These are phyloP conservation scores for Geotrichum histeridarum DNA, from an alignment of 1,139 yeast genomes.

Conservation along the genomic window DNA sequence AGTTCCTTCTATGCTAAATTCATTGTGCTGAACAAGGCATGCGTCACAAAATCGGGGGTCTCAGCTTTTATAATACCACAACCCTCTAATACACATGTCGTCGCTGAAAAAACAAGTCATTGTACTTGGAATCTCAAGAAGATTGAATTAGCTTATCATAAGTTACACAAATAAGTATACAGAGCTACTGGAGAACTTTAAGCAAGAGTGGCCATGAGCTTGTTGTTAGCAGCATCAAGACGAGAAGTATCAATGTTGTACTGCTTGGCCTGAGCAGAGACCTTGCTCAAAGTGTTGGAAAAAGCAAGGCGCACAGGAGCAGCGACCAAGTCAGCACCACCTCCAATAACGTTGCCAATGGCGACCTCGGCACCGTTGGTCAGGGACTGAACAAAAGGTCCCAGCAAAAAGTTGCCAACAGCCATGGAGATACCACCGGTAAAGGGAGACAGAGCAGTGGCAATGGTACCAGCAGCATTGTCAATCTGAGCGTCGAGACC, in stretches of 20 bases:
- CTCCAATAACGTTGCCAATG: conserved; percentile 26
- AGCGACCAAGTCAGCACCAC: conserved; percentile 23
- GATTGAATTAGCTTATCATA: no score
- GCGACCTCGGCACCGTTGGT: conserved; percentile 31
- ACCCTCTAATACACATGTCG: no score
- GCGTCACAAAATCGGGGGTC: no score
- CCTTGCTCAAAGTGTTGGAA: conserved; percentile 19
- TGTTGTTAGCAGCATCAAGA: conserved; percentile 16
- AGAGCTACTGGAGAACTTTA: neutral
- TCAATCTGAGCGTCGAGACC: conserved; percentile 26
- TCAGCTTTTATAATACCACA: no score
- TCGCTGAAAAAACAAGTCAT: no score
- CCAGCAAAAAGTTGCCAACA: conserved; percentile 27
- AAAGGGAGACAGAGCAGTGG: conserved; percentile 27
- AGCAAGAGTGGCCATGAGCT: conserved; percentile 14
- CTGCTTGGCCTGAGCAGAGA: conserved; percentile 20
- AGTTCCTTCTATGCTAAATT: no score
- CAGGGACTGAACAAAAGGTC: conserved; percentile 30
- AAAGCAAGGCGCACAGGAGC: conserved; percentile 22
- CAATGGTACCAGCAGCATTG: conserved; percentile 21
- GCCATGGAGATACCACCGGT: conserved; percentile 27
- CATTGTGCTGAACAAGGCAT: no score
- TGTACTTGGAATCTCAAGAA: no score
- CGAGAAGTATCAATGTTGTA: conserved; percentile 23
- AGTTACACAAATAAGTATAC: no score